These are phyloP conservation scores for Phytophthora nicotianae DNA, from an alignment of 352 stramenopile genomes.

Conservation along the genomic window DNA sequence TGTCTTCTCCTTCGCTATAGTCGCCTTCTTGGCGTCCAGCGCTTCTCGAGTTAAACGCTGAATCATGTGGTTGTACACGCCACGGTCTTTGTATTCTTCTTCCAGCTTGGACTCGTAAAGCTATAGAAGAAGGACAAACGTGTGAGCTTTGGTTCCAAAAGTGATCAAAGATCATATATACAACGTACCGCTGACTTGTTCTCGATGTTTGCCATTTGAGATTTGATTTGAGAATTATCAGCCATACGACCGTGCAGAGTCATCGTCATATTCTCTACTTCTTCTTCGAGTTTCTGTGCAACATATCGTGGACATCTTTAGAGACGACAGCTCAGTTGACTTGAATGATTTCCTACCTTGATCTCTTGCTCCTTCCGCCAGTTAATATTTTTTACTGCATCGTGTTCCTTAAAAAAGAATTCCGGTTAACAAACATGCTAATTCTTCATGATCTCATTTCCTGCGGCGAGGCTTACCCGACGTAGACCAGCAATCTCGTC, in stretches of 20 bases:
- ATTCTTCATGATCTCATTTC: too few species aligned
- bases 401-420: conserved; percentile 58
- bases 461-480: conserved; percentile 36
- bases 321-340: not conserved
- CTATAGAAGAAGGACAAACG: conserved; percentile 27
- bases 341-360: conserved; percentile 31
- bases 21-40: conserved; percentile 66
- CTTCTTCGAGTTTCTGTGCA: conserved; percentile 68
- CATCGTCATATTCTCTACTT: conserved; percentile 76
- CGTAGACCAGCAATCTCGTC: conserved; percentile 75
- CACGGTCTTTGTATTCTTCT: conserved; percentile 68
- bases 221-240: conserved; percentile 62
- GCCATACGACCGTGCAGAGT: conserved; percentile 66
- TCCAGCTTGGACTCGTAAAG: conserved; percentile 82
- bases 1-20: conserved; percentile 65
- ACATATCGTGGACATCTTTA: not conserved
- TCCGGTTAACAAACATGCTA: too few species aligned
- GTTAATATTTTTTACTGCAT: conserved; percentile 71
- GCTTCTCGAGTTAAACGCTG: conserved; percentile 68
- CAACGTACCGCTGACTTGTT: conserved; percentile 74
- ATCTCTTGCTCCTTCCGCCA: conserved; percentile 76
- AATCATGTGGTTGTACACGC: conserved; percentile 88
- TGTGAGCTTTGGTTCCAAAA: not conserved
- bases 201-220: conserved; percentile 70
- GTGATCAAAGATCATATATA: not conserved